Percentiles rank a stretch among this genome's conserved stretches.
Conservation (phyloP, 73 alveolate species). For the Paramecium octaurelia region DNA sequence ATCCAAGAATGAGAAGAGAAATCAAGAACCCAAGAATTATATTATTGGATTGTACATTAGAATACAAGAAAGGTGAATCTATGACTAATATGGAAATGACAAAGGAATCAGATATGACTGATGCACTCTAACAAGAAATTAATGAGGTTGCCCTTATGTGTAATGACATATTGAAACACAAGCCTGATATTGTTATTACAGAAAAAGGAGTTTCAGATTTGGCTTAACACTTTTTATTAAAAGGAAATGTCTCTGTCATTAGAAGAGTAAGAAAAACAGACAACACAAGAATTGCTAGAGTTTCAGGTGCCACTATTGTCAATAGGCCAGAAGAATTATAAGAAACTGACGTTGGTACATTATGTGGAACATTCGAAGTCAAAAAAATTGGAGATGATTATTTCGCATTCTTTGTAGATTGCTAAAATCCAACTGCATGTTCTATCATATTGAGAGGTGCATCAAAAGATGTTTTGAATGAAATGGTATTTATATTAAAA, state of each 20-base stretch:
- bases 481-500: conserved; percentile 55
- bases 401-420: conserved; percentile 89
- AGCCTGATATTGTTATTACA: conserved; percentile 97
- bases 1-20: conserved; percentile 96
- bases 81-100: conserved; percentile 98
- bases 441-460: conserved; percentile 98
- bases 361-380: conserved; percentile 92
- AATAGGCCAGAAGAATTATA: conserved; percentile 95
- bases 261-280: conserved; percentile 98
- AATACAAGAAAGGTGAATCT: conserved; percentile 98
- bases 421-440: conserved; percentile 96
- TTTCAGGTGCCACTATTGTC: conserved; percentile 90
- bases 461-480: conserved; percentile 97
- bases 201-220: conserved; percentile 97
- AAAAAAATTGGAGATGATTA: conserved; percentile 96
- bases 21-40: conserved; percentile 97
- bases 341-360: conserved; percentile 89
- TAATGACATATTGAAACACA: conserved; percentile 89
- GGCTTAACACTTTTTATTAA: conserved; percentile 72
- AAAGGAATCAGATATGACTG: conserved; percentile 95
- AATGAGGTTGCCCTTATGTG: conserved; percentile 93
- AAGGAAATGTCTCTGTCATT: conserved; percentile 83
- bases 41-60: conserved; percentile 98
- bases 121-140: conserved; percentile 92
- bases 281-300: conserved; percentile 93